Evolutionary conservation across 371 early-diverging fungal species (phyloP), one percentile per base, ranked within the genome.

Genomic region (Mucor ambiguus): DNA sequence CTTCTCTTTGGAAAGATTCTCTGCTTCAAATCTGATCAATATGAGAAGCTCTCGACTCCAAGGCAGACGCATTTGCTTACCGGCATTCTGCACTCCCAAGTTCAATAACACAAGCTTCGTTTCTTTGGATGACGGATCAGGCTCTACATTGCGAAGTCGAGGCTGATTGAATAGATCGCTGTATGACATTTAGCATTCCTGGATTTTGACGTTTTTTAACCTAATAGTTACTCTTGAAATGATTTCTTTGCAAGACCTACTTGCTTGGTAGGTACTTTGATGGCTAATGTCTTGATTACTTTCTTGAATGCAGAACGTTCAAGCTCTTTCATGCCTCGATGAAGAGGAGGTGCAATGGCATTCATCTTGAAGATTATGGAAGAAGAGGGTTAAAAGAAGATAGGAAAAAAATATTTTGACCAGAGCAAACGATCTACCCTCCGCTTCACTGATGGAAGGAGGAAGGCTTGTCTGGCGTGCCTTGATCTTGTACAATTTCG

Each of bases 161-260:
- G 93, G 93, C 48, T 87, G 83, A 54, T 90, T 85, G 41, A 95
- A 76, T 43, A 95, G 67, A 61, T 91, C 88, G 32, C 85, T 89
- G 67, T 61, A 38, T 2, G 5, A 46, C 24, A 33, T 18, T 46
- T 46, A 46, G 22, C n/a, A 7, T 46, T 58, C 29, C 24, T 24
- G n/a, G 43, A 33, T 32, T 32, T 29, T 32, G 32, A 32, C n/a
- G 32, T 32, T 32, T 32, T 18, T 2, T 20, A 4, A 33, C 1
- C 20, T 14, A 16, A 49, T 48, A 26, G 33, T 61, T 83, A 88
- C 88, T 62, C 70, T 61, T 77, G 74, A 16, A 87, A 60, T 7
- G 76, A 71, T 59, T 86, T 87, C 70, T 84, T 83, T 38, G 87
- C 76, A 22, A 69, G 63, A 20, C 83, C 85, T 16, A 90, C 84